Conservation (phyloP, 768 basidiomycete species). For the Russula compacta region DNA sequence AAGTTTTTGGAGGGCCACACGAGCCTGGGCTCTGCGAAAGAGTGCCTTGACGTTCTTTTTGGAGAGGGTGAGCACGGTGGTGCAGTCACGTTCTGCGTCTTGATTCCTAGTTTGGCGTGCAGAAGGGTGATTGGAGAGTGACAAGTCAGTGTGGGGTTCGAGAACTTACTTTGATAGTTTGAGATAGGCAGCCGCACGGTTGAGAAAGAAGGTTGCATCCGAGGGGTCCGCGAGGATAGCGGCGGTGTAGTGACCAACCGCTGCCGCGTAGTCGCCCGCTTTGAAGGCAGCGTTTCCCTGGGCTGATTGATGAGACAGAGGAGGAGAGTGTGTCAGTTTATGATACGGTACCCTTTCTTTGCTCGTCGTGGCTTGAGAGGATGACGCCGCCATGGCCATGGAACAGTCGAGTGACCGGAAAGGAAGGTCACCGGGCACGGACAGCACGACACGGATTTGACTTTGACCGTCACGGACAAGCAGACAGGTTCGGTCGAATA, state of each 20-base stretch:
- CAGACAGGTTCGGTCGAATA: no score
- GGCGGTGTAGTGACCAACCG: constrained; percentile 79
- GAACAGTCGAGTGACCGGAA: neutral
- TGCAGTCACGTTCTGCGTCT: constrained; percentile 40
- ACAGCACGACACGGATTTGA: neutral
- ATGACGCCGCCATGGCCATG: no score
- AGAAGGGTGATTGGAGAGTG: neutral
- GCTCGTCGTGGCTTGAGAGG: neutral
- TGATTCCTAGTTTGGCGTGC: constrained; percentile 1
- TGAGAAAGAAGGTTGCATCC: constrained; percentile 75
- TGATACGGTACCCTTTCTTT: neutral
- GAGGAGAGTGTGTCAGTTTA: neutral
- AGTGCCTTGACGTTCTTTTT: constrained; percentile 65
- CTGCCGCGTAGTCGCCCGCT: constrained; percentile 61
- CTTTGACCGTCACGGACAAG: neutral
- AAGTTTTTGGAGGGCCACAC: constrained; percentile 43
- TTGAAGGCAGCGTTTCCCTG: constrained; percentile 89
- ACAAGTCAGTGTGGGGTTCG: neutral
- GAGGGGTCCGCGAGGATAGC: constrained; percentile 63
- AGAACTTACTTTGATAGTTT: constrained; percentile 87
- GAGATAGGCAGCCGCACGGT: constrained; percentile 86
- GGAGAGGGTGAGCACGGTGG: constrained; percentile 47
- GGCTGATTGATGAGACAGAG: neutral
- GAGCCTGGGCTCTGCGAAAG: constrained; percentile 71
- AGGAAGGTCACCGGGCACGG: neutral